Evolutionary conservation across 179 eudicot genomes (phyloP).

Genomic region (Silene vulgaris): DNA sequence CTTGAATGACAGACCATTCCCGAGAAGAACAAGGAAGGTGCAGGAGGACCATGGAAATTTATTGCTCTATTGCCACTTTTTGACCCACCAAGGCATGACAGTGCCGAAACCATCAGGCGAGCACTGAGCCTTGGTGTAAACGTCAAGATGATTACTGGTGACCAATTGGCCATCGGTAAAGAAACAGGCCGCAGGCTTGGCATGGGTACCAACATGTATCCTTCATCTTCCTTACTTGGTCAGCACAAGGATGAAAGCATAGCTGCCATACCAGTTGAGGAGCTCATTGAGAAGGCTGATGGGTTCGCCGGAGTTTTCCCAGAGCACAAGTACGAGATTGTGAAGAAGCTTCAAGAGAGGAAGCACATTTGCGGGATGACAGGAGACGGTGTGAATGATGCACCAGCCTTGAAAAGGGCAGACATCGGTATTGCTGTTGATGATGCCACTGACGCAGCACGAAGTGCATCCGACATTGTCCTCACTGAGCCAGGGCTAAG

Average conservation of each 20-base stretch:
- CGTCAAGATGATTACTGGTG: constrained; percentile 97
- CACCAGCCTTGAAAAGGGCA: constrained; percentile 82
- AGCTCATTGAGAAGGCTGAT: constrained; percentile 88
- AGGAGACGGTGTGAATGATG: constrained; percentile 92
- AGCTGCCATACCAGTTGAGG: constrained; percentile 66
- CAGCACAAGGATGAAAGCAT: constrained; percentile 56
- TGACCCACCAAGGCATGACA: constrained; percentile 91
- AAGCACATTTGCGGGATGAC: constrained; percentile 93
- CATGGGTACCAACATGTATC: constrained; percentile 94
- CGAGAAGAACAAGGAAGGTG: constrained; percentile 72
- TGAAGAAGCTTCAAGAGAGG: constrained; percentile 76
- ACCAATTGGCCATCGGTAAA: constrained; percentile 84
- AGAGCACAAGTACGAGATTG: constrained; percentile 92
- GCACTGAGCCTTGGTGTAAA: constrained; percentile 82
- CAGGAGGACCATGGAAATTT: constrained; percentile 72
- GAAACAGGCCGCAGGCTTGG: constrained; percentile 92
- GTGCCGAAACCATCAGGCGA: constrained; percentile 81
- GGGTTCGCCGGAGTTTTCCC: constrained; percentile 97
- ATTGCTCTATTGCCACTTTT: constrained; percentile 74
- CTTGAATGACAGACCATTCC: constrained; percentile 46
- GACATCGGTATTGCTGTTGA: constrained; percentile 91
- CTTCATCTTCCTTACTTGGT: constrained; percentile 82
- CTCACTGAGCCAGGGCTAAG: constrained; percentile 86
- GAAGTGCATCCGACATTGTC: constrained; percentile 86
- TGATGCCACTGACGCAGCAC: constrained; percentile 90